These are phyloP conservation scores for Lactarius deliciosus DNA, from an alignment of 768 basidiomycete genomes.

Conservation along the genomic window DNA sequence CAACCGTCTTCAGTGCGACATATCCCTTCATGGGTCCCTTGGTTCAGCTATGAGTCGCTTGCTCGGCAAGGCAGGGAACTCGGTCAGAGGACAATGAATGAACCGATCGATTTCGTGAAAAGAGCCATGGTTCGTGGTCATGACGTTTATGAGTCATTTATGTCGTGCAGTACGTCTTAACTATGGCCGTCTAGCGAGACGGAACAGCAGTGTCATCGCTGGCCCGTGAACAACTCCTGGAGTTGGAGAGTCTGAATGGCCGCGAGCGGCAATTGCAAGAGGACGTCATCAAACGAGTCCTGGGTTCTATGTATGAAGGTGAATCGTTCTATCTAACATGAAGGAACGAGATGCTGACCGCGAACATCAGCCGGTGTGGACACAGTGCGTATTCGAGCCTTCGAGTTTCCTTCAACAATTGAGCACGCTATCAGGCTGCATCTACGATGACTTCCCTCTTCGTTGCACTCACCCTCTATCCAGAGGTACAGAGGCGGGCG, in stretches of 20 bases:
- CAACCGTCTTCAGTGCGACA: neutral
- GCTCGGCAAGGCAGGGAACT: neutral
- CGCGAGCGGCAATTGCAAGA: too few species aligned
- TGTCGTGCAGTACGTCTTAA: too few species aligned
- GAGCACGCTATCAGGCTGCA: slow-evolving; percentile 2
- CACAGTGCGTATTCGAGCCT: neutral
- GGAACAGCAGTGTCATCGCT: too few species aligned
- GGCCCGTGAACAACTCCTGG: too few species aligned
- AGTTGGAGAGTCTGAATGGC: too few species aligned
- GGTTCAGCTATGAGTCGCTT: slow-evolving; percentile 9
- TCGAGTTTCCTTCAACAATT: neutral
- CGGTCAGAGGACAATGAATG: neutral
- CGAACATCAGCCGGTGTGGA: slow-evolving; percentile 2
- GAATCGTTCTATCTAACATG: too few species aligned
- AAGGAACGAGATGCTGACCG: too few species aligned
- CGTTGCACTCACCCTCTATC: too few species aligned
- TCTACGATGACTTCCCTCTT: slow-evolving; percentile 1
- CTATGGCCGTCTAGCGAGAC: too few species aligned
- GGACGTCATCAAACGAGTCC: too few species aligned
- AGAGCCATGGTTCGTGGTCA: neutral
- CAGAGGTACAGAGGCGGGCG: too few species aligned
- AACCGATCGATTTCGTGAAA: neutral
- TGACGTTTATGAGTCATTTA: neutral
- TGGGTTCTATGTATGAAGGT: too few species aligned
- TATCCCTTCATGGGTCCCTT: neutral